These are phyloP conservation scores for Lepidium didymum DNA, from an alignment of 345 rosid species.

Conservation along the genomic window DNA sequence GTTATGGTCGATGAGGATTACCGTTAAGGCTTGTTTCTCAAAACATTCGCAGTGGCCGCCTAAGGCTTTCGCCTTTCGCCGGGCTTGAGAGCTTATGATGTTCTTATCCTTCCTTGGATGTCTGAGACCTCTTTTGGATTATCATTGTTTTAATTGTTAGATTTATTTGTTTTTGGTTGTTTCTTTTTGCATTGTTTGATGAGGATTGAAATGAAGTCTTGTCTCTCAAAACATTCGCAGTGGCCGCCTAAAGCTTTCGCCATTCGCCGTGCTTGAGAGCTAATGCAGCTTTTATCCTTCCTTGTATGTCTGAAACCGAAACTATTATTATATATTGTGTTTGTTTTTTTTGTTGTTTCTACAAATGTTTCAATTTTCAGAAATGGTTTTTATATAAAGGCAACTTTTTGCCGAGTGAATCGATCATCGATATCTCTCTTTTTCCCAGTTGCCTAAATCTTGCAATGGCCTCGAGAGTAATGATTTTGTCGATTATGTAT, in stretches of 20 bases:
- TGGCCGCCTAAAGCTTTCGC: no score
- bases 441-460: conserved; percentile 31
- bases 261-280: no score
- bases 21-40: conserved; percentile 54
- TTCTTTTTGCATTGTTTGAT: background rate
- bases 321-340: no score
- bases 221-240: conserved; percentile 74
- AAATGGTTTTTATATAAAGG: background rate
- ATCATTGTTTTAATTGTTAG: background rate
- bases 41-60: conserved; percentile 90
- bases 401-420: conserved; percentile 36
- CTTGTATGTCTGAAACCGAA: conserved; percentile 41
- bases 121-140: conserved; percentile 4
- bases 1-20: conserved; percentile 24
- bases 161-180: background rate
- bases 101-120: conserved; percentile 47
- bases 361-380: no score
- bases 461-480: background rate
- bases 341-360: background rate
- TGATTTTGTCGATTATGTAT: background rate
- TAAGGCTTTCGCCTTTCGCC: conserved; percentile 68
- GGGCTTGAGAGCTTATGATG: conserved; percentile 60
- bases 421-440: conserved; percentile 28
- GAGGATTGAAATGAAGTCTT: conserved; percentile 39
- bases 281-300: conserved; percentile 48